phyloP scores from a whole-genome alignment of 306 rosid species.

The Vigna unguiculata region DNA sequence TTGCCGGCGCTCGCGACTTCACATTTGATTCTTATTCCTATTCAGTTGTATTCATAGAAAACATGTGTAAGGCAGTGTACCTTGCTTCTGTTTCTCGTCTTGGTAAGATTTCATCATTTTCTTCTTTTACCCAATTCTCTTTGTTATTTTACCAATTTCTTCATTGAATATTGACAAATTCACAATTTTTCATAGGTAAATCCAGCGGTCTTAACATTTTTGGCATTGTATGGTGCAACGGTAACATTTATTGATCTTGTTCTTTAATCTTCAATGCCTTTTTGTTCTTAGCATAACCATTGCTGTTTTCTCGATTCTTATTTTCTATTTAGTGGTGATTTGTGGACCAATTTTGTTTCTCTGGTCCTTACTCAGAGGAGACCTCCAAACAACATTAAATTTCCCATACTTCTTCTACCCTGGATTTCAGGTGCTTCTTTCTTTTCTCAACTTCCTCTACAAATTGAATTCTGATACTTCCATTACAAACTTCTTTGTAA shows the following conservation, averaged over 20 bases:
- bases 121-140: slow-evolving; percentile 36
- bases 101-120: slow-evolving; percentile 51
- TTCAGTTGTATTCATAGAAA: slow-evolving; percentile 64
- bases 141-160: not conserved
- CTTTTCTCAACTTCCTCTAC: slow-evolving; percentile 1
- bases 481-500: not conserved
- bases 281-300: not conserved
- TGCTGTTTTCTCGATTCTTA: not conserved
- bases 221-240: slow-evolving; percentile 93
- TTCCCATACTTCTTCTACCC: slow-evolving; percentile 60
- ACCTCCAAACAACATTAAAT: slow-evolving; percentile 55
- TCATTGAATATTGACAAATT: slow-evolving; percentile 2
- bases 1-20: slow-evolving; percentile 78
- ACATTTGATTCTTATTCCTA: slow-evolving; percentile 68
- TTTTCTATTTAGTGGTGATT: slow-evolving; percentile 56
- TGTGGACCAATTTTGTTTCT: slow-evolving; percentile 76
- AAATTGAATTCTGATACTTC: slow-evolving; percentile 12
- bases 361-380: slow-evolving; percentile 71
- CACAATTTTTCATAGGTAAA: slow-evolving; percentile 61
- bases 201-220: slow-evolving; percentile 76
- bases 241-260: slow-evolving; percentile 55
- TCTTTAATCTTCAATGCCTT: slow-evolving; percentile 15
- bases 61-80: slow-evolving; percentile 69
- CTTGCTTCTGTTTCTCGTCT: slow-evolving; percentile 69
- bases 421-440: slow-evolving; percentile 75